Evolutionary conservation across 164 flowering plant species (phyloP).

Genomic region (Magnolia changhungtana): DNA sequence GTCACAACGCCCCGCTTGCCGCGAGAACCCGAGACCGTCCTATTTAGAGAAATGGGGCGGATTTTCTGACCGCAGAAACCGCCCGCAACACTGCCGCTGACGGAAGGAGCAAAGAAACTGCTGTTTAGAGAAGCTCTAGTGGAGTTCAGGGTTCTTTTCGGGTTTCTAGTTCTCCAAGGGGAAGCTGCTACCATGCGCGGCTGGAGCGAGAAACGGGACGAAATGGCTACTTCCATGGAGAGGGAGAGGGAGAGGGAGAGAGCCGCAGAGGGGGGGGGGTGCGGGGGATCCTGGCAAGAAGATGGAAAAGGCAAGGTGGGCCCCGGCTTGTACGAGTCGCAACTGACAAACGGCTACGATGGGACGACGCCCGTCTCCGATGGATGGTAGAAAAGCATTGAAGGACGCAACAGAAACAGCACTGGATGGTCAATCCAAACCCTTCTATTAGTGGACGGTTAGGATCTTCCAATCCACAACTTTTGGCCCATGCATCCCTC

Average conservation of each 20-base stretch:
- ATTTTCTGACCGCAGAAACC: conserved; percentile 58
- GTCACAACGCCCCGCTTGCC: conserved; percentile 69
- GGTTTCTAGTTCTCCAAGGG: conserved; percentile 13
- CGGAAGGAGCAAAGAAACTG: conserved; percentile 38
- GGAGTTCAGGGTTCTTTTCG: conserved; percentile 18
- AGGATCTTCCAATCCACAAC: too few relatives aligned
- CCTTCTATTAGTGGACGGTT: too few relatives aligned
- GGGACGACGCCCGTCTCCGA: too few relatives aligned
- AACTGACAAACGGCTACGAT: too few relatives aligned
- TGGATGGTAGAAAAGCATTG: too few relatives aligned
- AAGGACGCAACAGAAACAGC: too few relatives aligned
- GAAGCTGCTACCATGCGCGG: conserved; percentile 19
- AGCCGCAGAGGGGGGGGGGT: not conserved
- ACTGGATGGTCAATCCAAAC: too few relatives aligned
- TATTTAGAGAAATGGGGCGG: conserved; percentile 36
- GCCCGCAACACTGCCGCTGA: conserved; percentile 41
- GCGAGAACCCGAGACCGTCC: conserved; percentile 27
- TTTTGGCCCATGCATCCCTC: too few relatives aligned
- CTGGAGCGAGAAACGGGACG: conserved; percentile 39
- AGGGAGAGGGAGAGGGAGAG: conserved; percentile 5
- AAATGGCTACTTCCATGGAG: conserved; percentile 46
- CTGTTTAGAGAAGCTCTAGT: conserved; percentile 39
- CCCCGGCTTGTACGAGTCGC: too few relatives aligned
- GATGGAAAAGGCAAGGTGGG: too few relatives aligned
- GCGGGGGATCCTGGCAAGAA: too few relatives aligned